phyloP scores from a whole-genome alignment of 2,329 filamentous ascomycete species.

The Fusarium penzigii region DNA sequence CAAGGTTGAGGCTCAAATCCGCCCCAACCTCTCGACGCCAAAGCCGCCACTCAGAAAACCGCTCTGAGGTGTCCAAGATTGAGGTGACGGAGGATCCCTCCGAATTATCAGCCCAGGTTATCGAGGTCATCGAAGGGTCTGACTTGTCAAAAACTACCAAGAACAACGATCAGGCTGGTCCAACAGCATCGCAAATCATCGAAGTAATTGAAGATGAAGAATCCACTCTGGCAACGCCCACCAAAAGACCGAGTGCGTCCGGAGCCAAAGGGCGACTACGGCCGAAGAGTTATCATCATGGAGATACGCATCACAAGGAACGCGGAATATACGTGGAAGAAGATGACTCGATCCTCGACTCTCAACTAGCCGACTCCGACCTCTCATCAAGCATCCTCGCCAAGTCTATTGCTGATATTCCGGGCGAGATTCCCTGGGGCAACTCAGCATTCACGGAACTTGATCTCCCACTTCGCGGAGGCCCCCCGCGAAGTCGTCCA shows the following conservation, averaged over 20 bases:
- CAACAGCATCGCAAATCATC: constrained; percentile 12
- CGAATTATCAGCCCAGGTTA: constrained; percentile 13
- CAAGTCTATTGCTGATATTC: constrained; percentile 58
- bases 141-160: constrained; percentile 22
- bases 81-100: constrained; percentile 11
- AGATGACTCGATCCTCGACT: constrained; percentile 30
- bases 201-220: constrained; percentile 40
- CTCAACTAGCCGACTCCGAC: constrained; percentile 32
- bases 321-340: constrained; percentile 33
- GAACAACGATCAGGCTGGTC: constrained; percentile 6
- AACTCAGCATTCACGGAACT: constrained; percentile 68
- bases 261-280: constrained; percentile 28
- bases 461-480: constrained; percentile 54
- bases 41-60: constrained; percentile 31
- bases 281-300: constrained; percentile 26
- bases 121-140: constrained; percentile 17
- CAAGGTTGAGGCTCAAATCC: constrained; percentile 31
- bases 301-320: constrained; percentile 25
- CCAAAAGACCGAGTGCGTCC: constrained; percentile 34
- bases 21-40: constrained; percentile 25
- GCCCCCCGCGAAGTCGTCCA: constrained; percentile 43
- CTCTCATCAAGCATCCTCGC: constrained; percentile 41
- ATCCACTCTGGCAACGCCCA: constrained; percentile 41
- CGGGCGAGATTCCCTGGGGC: constrained; percentile 61
- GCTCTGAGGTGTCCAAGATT: constrained; percentile 18